Conservation (phyloP, 352 stramenopile species). For the Phytophthora syringae region DNA sequence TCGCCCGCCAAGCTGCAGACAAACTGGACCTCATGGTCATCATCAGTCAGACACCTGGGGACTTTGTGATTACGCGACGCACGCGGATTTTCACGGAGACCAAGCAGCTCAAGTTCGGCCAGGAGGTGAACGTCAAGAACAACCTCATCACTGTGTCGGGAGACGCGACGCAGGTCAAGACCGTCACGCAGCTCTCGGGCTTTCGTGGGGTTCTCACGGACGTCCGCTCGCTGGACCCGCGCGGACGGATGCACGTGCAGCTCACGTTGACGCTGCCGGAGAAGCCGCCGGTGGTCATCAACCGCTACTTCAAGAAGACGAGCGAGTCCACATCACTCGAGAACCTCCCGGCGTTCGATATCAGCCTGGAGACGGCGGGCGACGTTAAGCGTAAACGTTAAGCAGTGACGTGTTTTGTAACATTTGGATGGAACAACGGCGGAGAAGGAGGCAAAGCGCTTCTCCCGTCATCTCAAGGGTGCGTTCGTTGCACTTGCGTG, state of each 20-base stretch:
- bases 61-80: constrained; percentile 88
- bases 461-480: neutral
- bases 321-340: constrained; percentile 89
- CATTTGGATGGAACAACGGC: constrained; percentile 7
- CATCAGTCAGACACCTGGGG: constrained; percentile 82
- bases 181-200: constrained; percentile 80
- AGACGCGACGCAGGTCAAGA: constrained; percentile 75
- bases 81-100: constrained; percentile 92
- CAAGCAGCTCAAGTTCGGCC: constrained; percentile 87
- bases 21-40: constrained; percentile 92
- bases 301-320: constrained; percentile 88
- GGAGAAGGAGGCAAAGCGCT: neutral
- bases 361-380: constrained; percentile 78
- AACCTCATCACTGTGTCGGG: constrained; percentile 88
- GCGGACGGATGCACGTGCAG: constrained; percentile 84
- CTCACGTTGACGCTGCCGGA: constrained; percentile 79
- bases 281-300: constrained; percentile 79
- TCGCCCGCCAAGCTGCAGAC: constrained; percentile 86
- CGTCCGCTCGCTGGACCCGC: constrained; percentile 73
- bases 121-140: constrained; percentile 90
- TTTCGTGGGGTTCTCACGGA: constrained; percentile 83
- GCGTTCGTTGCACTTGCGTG: too few relatives aligned
- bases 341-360: constrained; percentile 88
- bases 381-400: constrained; percentile 90
- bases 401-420: constrained; percentile 13